A percentile compares a stretch with the other conserved stretches of the same genome.
Evolutionary conservation across 805 yeast species (phyloP).

Genomic region (Clavispora santaluciae): DNA sequence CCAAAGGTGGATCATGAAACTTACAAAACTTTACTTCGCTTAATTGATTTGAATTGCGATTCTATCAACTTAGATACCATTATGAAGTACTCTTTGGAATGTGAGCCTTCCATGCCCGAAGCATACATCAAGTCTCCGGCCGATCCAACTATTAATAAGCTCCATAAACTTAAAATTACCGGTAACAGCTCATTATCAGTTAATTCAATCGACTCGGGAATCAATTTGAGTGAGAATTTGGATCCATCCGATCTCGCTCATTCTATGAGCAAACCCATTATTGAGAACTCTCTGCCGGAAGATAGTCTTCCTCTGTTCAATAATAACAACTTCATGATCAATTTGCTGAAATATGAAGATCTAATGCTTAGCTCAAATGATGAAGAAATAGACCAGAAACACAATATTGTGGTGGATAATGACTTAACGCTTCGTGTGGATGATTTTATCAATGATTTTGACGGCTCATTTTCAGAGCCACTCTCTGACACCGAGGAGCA

Average conservation of each 20-base stretch:
- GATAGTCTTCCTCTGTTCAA: constrained; percentile 32
- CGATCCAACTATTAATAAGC: neutral
- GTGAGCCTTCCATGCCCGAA: constrained; percentile 57
- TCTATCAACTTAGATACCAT: constrained; percentile 48
- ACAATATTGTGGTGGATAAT: constrained; percentile 24
- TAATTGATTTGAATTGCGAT: constrained; percentile 40
- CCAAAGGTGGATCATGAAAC: neutral
- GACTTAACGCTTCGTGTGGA: constrained; percentile 34
- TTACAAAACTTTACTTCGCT: constrained; percentile 35
- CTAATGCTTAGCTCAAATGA: constrained; percentile 6
- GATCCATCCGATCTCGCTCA: neutral
- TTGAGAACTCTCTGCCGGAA: constrained; percentile 7
- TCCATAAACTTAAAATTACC: neutral
- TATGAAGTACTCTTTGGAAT: constrained; percentile 58
- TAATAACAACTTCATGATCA: constrained; percentile 30
- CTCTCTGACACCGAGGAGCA: neutral
- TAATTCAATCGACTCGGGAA: neutral
- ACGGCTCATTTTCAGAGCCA: neutral
- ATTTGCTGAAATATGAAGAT: constrained; percentile 33
- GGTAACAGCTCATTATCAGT: neutral
- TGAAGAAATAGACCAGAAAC: constrained; percentile 9
- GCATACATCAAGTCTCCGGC: constrained; percentile 22
- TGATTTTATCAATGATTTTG: constrained; percentile 24
- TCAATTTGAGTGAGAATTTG: neutral
- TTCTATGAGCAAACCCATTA: neutral